Base-by-base conservation (phyloP, 2,329 filamentous ascomycete genomes). In the Aspergillus bombycis region DNA sequence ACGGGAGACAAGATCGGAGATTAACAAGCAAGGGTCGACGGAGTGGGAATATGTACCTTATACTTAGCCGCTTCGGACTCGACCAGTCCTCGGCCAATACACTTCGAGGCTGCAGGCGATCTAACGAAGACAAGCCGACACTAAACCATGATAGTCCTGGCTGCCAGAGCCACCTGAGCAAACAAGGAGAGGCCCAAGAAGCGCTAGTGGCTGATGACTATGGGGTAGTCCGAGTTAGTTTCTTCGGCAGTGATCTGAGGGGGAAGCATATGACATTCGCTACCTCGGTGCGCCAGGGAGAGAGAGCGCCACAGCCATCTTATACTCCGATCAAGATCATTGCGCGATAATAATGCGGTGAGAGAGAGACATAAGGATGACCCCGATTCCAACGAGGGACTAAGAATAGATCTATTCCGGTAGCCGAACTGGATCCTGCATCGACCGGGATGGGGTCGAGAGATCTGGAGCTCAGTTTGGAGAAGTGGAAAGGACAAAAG, bases 21-120 rank as follows among this genome's bases (percentile, higher is more conserved):
- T 57, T 54, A 57, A 59, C 45, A 57, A 54, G 60, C 43, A 61
- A 58, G 58, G 52, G 54, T 55, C 34, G 46, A 30, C n/a, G 16
- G 23, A 26, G 38, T 38, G 28, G 30, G n/a, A 11, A 28, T 30
- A 53, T 53, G 58, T 41, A 59, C 46, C 36, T 41, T 30, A 60
- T 60, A 7, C 7, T 57, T 43, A 43, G 55, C 26, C 36, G 4
- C 34, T 38, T 4, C 12, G 6, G 21, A 26, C 34, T 57, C 38
- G 55, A 43, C 41, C 55, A 46, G 32, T 60, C 48, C n/a, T 48
- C 19, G 23, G 21, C 26, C 46, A 30, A 48, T 38, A 26, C 21
- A 30, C 26, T 60, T 32, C 38, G 48, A 32, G 30, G 28, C 36
- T 28, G n/a, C 30, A 36, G 28, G 19, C 19, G 28, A 60, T 60